These are phyloP conservation scores for Aspergillus sp. DNA, from an alignment of 2,329 filamentous ascomycete species.

Conservation along the genomic window DNA sequence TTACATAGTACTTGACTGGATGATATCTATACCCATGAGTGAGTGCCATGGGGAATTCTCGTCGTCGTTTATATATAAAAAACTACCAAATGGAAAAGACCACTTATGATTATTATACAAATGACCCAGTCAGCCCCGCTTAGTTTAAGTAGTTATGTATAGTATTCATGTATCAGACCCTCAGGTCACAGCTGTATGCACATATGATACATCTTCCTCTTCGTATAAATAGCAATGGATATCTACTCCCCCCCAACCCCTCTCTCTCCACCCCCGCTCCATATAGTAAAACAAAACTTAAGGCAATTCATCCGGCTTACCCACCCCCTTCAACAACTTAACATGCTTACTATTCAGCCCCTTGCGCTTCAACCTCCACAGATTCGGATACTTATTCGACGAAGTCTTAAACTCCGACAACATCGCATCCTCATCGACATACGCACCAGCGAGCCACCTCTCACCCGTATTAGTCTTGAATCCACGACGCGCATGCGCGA, in stretches of 20 bases:
- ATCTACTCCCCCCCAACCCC: background rate
- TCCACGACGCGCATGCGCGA: conserved; percentile 78
- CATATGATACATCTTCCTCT: too few relatives aligned
- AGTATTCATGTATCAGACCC: too few relatives aligned
- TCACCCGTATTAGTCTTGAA: conserved; percentile 69
- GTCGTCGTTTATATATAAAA: too few relatives aligned
- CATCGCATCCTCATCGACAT: conserved; percentile 70
- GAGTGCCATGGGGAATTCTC: background rate
- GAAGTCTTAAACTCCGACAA: conserved; percentile 46
- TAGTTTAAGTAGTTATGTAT: too few relatives aligned
- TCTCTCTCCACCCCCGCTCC: too few relatives aligned
- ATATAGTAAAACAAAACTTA: background rate
- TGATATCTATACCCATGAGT: background rate
- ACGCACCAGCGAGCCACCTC: conserved; percentile 83
- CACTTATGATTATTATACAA: too few relatives aligned
- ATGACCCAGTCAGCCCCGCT: too few relatives aligned
- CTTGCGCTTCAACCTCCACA: background rate
- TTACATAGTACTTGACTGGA: background rate
- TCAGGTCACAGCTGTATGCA: background rate
- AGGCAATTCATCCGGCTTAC: background rate
- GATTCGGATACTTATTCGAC: background rate
- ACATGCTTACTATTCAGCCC: background rate
- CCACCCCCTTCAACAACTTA: background rate
- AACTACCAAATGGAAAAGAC: too few relatives aligned
- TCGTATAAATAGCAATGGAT: background rate